Percentiles rank a stretch among this genome's conserved stretches.
phyloP scores from a whole-genome alignment of 495 filamentous ascomycete genomes.

The Echria macrotheca region DNA sequence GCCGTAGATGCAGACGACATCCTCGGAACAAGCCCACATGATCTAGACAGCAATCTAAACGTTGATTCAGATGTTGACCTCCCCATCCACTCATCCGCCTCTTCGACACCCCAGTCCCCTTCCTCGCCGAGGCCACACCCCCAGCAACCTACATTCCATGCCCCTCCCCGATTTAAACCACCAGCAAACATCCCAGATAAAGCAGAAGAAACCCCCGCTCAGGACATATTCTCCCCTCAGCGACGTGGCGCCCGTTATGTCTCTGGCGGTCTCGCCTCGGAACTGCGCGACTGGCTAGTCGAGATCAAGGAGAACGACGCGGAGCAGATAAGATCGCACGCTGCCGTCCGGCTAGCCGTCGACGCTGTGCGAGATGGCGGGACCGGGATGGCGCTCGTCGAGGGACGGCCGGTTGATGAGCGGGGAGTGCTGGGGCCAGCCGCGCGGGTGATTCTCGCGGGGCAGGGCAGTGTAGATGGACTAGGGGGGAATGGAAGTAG shows the following conservation, averaged over 20 bases:
- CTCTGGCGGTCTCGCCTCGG: slow-evolving; percentile 37
- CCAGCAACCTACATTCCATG: slow-evolving; percentile 6
- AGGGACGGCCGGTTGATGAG: slow-evolving; percentile 5
- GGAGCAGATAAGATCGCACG: neutral
- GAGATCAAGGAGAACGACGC: slow-evolving; percentile 32
- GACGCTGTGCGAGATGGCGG: slow-evolving; percentile 18
- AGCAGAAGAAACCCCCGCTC: too few relatives aligned
- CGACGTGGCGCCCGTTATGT: slow-evolving; percentile 32
- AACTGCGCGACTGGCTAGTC: slow-evolving; percentile 43
- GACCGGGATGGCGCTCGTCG: slow-evolving; percentile 18
- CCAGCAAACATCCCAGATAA: slow-evolving; percentile 18
- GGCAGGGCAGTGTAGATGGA: slow-evolving; percentile 24
- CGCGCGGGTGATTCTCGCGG: slow-evolving; percentile 32
- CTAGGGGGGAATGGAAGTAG: neutral
- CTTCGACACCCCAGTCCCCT: neutral
- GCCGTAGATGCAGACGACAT: neutral
- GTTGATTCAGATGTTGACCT: too few relatives aligned
- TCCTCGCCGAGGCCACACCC: neutral
- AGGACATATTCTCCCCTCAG: slow-evolving; percentile 42
- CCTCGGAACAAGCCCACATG: neutral
- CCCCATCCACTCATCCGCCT: neutral
- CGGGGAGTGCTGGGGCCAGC: neutral
- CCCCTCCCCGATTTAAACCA: slow-evolving; percentile 1
- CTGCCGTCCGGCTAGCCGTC: slow-evolving; percentile 18
- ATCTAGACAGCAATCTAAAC: too few relatives aligned